phyloP scores from a whole-genome alignment of 768 basidiomycete genomes.

The Agrocybe praecox region DNA sequence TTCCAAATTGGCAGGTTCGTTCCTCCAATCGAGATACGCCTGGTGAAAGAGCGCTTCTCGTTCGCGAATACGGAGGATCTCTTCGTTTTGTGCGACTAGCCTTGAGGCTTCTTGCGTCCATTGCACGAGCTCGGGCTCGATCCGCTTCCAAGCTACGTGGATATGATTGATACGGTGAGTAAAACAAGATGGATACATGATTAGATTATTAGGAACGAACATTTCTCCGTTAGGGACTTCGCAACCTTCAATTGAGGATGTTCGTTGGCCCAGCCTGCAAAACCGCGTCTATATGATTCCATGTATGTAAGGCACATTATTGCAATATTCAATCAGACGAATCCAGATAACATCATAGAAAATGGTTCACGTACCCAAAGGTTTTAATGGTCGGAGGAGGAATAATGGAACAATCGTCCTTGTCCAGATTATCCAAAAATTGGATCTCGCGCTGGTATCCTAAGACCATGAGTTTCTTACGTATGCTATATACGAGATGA shows the following conservation, averaged over 20 bases:
- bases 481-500: background rate
- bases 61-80: constrained; percentile 14
- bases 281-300: background rate
- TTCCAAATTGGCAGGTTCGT: background rate
- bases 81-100: constrained; percentile 20
- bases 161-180: background rate
- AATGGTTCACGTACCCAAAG: background rate
- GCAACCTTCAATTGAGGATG: constrained; percentile 10
- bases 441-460: background rate
- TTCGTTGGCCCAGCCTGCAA: background rate
- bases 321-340: too few relatives aligned
- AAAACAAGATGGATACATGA: background rate
- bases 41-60: constrained; percentile 19
- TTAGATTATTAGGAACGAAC: too few relatives aligned
- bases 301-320: too few relatives aligned
- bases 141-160: constrained; percentile 27
- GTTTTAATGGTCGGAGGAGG: background rate
- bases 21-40: constrained; percentile 24
- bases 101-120: constrained; percentile 26
- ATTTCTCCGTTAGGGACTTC: constrained; percentile 11
- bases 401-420: background rate
- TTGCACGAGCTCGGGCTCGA: constrained; percentile 24
- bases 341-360: too few relatives aligned
- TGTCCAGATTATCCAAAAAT: background rate
- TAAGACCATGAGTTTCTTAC: background rate